Evolutionary conservation across 495 filamentous ascomycete genomes (phyloP).

Genomic region (Xylaria intraflava): DNA sequence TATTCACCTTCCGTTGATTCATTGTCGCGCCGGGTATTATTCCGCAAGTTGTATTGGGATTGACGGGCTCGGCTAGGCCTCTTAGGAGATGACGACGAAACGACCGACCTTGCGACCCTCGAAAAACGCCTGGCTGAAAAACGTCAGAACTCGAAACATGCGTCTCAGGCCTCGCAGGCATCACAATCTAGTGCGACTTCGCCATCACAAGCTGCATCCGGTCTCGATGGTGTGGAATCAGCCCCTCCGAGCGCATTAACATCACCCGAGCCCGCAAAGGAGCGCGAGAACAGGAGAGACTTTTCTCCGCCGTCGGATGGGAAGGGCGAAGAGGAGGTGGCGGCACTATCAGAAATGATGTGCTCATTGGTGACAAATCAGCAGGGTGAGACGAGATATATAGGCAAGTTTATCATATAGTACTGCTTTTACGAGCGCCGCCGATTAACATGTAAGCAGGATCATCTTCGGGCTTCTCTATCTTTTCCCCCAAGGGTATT

Average conservation of each 20-base stretch:
- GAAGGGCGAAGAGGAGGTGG: constrained; percentile 62
- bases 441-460: constrained; percentile 47
- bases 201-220: constrained; percentile 37
- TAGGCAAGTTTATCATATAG: constrained; percentile 55
- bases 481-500: constrained; percentile 95
- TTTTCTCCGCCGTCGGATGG: constrained; percentile 27
- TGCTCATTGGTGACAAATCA: constrained; percentile 98
- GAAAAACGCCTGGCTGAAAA: constrained; percentile 76
- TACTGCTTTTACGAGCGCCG: neutral
- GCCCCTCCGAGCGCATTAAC: constrained; percentile 54
- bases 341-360: constrained; percentile 96
- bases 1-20: neutral
- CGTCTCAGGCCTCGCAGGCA: constrained; percentile 33
- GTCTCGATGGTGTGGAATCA: constrained; percentile 43
- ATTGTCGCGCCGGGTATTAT: neutral
- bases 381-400: constrained; percentile 90
- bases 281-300: constrained; percentile 32
- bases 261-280: constrained; percentile 52
- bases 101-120: constrained; percentile 80
- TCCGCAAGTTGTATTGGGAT: neutral
- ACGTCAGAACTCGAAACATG: constrained; percentile 38
- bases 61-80: constrained; percentile 39
- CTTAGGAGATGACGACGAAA: constrained; percentile 77
- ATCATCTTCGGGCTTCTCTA: constrained; percentile 96
- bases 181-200: constrained; percentile 41